Evolutionary conservation across 2,329 filamentous ascomycete species (phyloP).

Genomic region (Mycosphaerella arachidis): DNA sequence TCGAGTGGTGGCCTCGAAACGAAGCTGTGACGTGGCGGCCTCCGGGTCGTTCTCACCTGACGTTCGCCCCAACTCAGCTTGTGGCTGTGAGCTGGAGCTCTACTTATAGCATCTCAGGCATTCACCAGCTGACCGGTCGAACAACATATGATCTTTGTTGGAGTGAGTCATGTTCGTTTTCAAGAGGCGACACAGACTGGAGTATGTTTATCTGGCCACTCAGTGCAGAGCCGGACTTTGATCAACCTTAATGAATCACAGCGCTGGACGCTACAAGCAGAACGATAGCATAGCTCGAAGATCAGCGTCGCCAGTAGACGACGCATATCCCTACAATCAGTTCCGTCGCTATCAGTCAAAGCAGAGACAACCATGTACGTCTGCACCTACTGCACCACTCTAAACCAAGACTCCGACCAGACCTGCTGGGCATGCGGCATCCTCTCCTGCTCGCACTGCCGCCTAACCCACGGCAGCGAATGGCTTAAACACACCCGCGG

Average conservation of each 20-base stretch:
- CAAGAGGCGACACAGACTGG: too few species aligned
- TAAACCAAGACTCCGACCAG: constrained; percentile 4
- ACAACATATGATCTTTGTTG: neutral
- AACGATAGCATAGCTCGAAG: neutral
- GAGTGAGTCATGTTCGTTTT: neutral
- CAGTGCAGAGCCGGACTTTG: neutral
- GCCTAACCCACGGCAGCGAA: constrained; percentile 3
- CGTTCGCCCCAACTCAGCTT: neutral
- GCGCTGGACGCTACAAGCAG: neutral
- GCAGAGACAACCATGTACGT: neutral
- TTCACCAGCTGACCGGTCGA: neutral
- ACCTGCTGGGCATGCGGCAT: neutral
- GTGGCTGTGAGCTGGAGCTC: neutral
- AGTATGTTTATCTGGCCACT: too few species aligned
- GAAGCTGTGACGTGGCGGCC: neutral
- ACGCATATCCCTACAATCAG: too few species aligned
- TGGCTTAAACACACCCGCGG: constrained; percentile 1
- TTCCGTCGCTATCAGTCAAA: neutral
- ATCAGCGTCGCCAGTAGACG: neutral
- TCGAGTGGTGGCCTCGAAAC: neutral
- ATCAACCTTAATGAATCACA: neutral
- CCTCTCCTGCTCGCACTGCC: neutral
- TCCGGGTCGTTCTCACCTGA: neutral
- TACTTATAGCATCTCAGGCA: neutral
- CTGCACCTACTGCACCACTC: neutral